These are phyloP conservation scores for Chlamydomonas incerta DNA, from an alignment of 139 green algal species.

Conservation along the genomic window DNA sequence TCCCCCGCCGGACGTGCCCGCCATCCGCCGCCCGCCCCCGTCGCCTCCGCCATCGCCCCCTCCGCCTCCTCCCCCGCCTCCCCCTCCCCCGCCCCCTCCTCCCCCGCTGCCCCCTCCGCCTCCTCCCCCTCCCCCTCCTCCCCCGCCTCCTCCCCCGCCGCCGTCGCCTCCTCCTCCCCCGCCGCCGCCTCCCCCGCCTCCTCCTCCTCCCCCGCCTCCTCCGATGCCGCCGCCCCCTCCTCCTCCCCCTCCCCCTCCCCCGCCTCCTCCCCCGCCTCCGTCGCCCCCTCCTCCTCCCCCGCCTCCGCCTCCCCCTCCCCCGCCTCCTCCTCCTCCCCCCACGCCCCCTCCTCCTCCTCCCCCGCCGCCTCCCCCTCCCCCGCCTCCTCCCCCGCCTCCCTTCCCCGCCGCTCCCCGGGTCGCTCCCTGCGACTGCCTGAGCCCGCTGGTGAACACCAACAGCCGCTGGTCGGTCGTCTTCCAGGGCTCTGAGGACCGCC, in stretches of 20 bases:
- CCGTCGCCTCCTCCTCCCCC: conserved; percentile 7
- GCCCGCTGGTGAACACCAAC: conserved; percentile 45
- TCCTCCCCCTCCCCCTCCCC: conserved; percentile 1
- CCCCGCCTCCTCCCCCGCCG: neutral
- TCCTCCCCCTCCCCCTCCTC: conserved; percentile 22
- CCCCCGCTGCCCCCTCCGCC: neutral
- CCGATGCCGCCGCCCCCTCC: conserved; percentile 3
- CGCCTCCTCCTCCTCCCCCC: conserved; percentile 13
- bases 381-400: conserved; percentile 8
- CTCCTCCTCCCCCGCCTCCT: conserved; percentile 7
- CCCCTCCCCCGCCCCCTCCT: neutral
- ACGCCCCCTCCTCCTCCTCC: conserved; percentile 1
- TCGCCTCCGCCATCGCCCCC: conserved; percentile 3
- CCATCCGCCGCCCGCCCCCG: neutral
- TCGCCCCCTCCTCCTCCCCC: conserved; percentile 21
- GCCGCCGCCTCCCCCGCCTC: neutral
- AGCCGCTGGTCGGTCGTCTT: conserved; percentile 46
- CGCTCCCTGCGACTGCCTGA: conserved; percentile 48
- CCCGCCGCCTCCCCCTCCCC: conserved; percentile 6
- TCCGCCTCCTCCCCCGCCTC: neutral
- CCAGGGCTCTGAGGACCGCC: neutral
- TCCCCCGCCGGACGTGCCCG: neutral
- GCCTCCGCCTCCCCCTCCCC: neutral
- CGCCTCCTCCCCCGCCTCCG: conserved; percentile 15
- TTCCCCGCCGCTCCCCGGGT: neutral